Evolutionary conservation across 2,329 filamentous ascomycete species (phyloP), one percentile per base, ranked within the genome.

Genomic region (Aspergillus pseudoviridinutans): DNA sequence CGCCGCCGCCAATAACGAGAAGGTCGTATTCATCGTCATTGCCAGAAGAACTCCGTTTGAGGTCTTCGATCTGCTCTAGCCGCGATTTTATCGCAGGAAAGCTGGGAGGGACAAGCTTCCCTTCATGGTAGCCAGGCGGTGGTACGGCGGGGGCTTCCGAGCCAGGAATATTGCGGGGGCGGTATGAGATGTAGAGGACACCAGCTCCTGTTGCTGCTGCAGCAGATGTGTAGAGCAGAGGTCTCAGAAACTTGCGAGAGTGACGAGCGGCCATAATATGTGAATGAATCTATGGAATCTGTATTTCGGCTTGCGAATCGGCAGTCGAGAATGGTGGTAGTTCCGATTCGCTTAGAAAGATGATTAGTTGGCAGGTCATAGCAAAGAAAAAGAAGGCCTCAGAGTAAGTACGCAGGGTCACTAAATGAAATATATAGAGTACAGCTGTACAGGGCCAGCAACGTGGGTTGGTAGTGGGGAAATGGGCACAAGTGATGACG

Each of bases 1-100:
- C 90, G 62, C 90, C 90, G 61, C 86, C 89, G 57, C 90, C 90
- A 66, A 93, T 90, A 66, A 94, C 80, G 62, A 93, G 79, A 44
- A 94, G 79, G 70, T 93, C 90, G 67, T 92, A 93, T 47, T 87
- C 82, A 22, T 70, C 59, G 29, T 51, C 56, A 29, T 58, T 54
- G 27, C 52, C 58, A 25, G 64, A 64, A 22, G 68, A 64, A 55
- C 79, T 81, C 54, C 75, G 72, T 66, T 78, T 80, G 53, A 84
- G 64, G 58, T 82, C 80, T 54, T 75, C 70, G 46, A 84, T 82
- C 64, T 83, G 80, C 58, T 82, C 77, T 29, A 76, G 71, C 54
- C 81, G 75, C 27, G 71, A 74, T 63, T 81, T 82, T 60, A 82
- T 78, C 49, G 70, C 68, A 4, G 81, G 81, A 64, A 83, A 83